A percentile compares a stretch with the other conserved stretches of the same genome.
Evolutionary conservation across 306 rosid species (phyloP).

Genomic region (Glycine tomentella): DNA sequence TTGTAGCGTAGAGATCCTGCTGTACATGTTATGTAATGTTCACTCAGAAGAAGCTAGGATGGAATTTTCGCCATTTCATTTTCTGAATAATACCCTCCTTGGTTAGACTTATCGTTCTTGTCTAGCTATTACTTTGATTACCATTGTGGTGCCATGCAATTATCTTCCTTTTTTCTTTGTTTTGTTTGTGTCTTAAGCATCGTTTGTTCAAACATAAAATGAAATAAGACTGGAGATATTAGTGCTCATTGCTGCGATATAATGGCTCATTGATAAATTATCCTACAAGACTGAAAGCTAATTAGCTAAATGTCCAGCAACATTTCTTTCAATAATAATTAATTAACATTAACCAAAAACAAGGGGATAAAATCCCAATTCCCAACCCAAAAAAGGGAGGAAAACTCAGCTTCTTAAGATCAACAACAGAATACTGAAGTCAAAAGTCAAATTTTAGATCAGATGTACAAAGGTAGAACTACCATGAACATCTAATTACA

Average conservation of each 20-base stretch:
- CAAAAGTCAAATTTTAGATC: constrained; percentile 12
- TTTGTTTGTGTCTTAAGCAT: neutral
- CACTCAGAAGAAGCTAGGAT: constrained; percentile 44
- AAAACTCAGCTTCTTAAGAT: constrained; percentile 24
- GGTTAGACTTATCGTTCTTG: constrained; percentile 12
- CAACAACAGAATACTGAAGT: constrained; percentile 33
- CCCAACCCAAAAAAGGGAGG: neutral
- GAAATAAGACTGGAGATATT: neutral
- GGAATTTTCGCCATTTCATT: constrained; percentile 42
- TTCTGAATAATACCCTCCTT: constrained; percentile 20
- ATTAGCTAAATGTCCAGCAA: no score
- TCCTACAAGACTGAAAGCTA: no score
- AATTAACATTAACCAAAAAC: constrained; percentile 27
- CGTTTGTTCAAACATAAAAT: constrained; percentile 29
- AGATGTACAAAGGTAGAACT: constrained; percentile 38
- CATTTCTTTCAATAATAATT: constrained; percentile 18
- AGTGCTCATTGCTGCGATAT: neutral
- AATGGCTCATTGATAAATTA: no score
- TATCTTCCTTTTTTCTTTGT: constrained; percentile 27
- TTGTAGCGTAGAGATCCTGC: constrained; percentile 58
- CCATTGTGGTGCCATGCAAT: constrained; percentile 12
- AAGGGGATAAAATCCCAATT: constrained; percentile 15
- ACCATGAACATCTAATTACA: constrained; percentile 32
- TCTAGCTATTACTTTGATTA: constrained; percentile 6
- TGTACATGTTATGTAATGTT: constrained; percentile 59